phyloP scores from a whole-genome alignment of 192 early-diverging fungal species.

The Coemansia sp. region DNA sequence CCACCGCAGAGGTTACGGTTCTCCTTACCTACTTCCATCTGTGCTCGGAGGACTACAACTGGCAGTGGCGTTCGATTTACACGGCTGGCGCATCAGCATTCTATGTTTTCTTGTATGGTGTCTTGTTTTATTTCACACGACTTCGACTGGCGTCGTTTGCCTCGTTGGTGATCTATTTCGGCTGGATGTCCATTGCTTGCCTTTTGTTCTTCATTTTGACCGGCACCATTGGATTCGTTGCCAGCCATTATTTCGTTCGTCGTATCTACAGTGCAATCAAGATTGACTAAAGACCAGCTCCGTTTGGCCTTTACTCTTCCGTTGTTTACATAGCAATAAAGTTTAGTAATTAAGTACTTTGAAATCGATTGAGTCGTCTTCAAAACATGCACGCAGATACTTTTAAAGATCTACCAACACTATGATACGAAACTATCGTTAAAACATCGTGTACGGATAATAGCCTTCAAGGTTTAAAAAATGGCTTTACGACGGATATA shows the following conservation, averaged over 20 bases:
- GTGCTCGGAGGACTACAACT: constrained; percentile 80
- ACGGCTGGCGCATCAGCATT: constrained; percentile 80
- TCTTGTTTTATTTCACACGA: constrained; percentile 81
- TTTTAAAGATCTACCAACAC: background rate
- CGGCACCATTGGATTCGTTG: constrained; percentile 78
- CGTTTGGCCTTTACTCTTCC: too few species aligned
- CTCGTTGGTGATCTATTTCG: constrained; percentile 85
- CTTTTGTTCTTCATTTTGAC: constrained; percentile 74
- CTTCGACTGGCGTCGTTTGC: constrained; percentile 78
- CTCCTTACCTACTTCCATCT: constrained; percentile 89
- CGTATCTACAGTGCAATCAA: constrained; percentile 85
- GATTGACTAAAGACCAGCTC: constrained; percentile 77
- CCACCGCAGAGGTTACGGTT: constrained; percentile 83
- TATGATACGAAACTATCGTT: background rate
- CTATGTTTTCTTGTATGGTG: constrained; percentile 87
- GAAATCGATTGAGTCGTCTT: background rate
- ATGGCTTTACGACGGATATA: background rate
- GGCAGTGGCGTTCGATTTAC: constrained; percentile 90
- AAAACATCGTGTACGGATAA: background rate
- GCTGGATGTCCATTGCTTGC: constrained; percentile 79
- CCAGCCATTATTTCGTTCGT: constrained; percentile 74
- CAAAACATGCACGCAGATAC: background rate
- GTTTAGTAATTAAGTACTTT: too few species aligned
- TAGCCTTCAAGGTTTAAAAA: background rate
- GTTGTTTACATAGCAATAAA: too few species aligned